Conservation (phyloP, 1,139 yeast species). For the Saccharomycopsis crataegensis region DNA sequence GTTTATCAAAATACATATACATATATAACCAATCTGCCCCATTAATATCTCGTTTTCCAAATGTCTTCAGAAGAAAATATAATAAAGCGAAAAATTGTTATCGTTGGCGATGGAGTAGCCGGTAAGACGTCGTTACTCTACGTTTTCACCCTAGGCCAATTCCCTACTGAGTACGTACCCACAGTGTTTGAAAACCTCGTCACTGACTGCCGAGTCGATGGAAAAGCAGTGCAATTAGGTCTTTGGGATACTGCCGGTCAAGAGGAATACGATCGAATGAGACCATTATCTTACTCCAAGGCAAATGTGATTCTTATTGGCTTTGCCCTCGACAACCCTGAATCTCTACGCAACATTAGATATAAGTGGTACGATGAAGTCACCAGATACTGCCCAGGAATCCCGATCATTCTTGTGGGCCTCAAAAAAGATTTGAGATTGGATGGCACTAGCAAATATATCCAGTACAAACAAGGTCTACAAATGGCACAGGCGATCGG, state of each 20-base stretch:
- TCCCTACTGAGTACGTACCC: conserved; percentile 78
- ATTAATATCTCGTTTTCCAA: too few relatives aligned
- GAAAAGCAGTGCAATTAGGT: conserved; percentile 82
- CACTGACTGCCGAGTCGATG: conserved; percentile 88
- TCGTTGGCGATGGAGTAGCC: conserved; percentile 94
- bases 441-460: conserved; percentile 34
- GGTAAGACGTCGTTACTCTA: conserved; percentile 89
- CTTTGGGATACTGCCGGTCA: conserved; percentile 98
- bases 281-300: conserved; percentile 70
- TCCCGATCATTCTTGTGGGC: conserved; percentile 62
- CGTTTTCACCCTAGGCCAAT: conserved; percentile 82
- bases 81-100: conserved; percentile 71
- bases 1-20: too few relatives aligned
- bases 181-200: conserved; percentile 95
- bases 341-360: conserved; percentile 60
- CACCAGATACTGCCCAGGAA: conserved; percentile 55
- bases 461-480: conserved; percentile 48
- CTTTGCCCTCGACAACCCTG: conserved; percentile 63
- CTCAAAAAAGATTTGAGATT: conserved; percentile 59
- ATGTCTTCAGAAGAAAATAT: conserved; percentile 20
- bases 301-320: conserved; percentile 69
- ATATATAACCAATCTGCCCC: too few relatives aligned
- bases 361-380: conserved; percentile 72
- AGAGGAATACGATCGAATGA: conserved; percentile 73
- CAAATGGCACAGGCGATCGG: conserved; percentile 58